Percentiles rank a stretch among this genome's conserved stretches.
Evolutionary conservation across 1,284 basidiomycete genomes (phyloP).

Genomic region (Microbotryum silenes-acaulis): DNA sequence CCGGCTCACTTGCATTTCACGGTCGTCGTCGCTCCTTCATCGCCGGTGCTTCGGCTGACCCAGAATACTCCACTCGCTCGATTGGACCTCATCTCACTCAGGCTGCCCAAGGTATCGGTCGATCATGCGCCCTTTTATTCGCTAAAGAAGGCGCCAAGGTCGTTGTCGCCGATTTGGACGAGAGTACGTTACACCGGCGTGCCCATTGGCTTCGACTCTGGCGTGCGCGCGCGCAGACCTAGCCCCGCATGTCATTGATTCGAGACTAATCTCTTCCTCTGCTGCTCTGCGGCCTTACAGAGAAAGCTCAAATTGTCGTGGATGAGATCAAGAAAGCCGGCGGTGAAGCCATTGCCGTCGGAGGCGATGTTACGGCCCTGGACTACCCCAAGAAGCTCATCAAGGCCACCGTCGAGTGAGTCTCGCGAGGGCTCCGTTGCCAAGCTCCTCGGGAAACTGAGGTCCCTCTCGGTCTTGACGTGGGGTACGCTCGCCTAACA

Average conservation of each 20-base stretch:
- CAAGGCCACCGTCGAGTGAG: constrained; percentile 65
- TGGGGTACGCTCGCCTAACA: too few species aligned
- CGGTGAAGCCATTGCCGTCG: constrained; percentile 62
- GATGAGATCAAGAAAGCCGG: constrained; percentile 66
- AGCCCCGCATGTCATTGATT: too few species aligned
- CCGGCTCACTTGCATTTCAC: too few species aligned
- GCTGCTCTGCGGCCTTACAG: constrained; percentile 40
- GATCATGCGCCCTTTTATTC: constrained; percentile 64
- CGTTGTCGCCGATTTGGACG: constrained; percentile 55
- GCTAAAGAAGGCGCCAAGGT: constrained; percentile 79
- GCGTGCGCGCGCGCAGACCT: too few species aligned
- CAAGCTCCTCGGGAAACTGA: too few species aligned
- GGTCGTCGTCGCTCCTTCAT: too few species aligned
- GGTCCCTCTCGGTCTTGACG: too few species aligned
- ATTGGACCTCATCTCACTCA: background rate
- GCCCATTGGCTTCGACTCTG: too few species aligned
- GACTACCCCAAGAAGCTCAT: constrained; percentile 73
- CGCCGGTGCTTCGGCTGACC: background rate
- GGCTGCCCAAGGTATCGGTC: constrained; percentile 72
- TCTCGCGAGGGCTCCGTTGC: constrained; percentile 2
- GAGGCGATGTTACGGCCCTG: constrained; percentile 68
- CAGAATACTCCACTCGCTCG: background rate
- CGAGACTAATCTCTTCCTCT: constrained; percentile 29
- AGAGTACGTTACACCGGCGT: constrained; percentile 47
- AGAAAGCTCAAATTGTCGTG: constrained; percentile 57